Base-by-base conservation (phyloP, 805 yeast genomes). In the Diddensiella caesifluorescens region DNA sequence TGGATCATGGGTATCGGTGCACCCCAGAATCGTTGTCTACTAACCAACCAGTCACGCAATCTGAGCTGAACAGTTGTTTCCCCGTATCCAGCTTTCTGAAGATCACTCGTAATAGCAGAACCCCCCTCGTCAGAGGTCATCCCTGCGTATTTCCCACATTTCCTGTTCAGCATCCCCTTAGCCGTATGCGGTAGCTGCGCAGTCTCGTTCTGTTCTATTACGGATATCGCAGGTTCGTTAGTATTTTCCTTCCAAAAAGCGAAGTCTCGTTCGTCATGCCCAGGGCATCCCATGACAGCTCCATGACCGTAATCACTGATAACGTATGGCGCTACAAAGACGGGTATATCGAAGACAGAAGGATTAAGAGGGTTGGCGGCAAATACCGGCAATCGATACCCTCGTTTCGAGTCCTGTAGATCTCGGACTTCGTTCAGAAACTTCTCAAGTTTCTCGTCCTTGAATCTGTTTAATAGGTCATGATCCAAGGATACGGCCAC, bases 201-300 rank as follows among this genome's bases (percentile, higher is more conserved):
- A 13, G 42, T 42, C n/a, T 52, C 48, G 3, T 51, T 41, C 3
- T 75, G 72, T 2, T 74, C 76, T 20, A 80, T 69, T 2, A 79
- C 71, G 21, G 61, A 63, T 3, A 65, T 49, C 0, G 73, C 59
- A 2, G 70, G 65, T 2, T 55, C 42, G 0, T 57, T 55, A 9
- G 9, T 42, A 56, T 84, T 84, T 33, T 64, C 55, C 2, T 57
- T 52, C 96, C 97, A 90, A 57, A 92, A 90, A 5, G 71, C 84
- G 52, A 58, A 76, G 56, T 92, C 98, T 47, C 97, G 72, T 34
- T 69, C 67, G 61, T 92, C 97, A 60, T 89, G 97, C 0, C 83
- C 95, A 2, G 98, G 98, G 54, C 94, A 86, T 1, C 98, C 98
- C 97, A 92, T 90, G 0, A 90, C 97, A 0, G 95, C 95, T 29